Percentiles rank a stretch among this genome's conserved stretches.
phyloP scores from a whole-genome alignment of 1,139 yeast genomes.

The Zygoascus meyerae region DNA sequence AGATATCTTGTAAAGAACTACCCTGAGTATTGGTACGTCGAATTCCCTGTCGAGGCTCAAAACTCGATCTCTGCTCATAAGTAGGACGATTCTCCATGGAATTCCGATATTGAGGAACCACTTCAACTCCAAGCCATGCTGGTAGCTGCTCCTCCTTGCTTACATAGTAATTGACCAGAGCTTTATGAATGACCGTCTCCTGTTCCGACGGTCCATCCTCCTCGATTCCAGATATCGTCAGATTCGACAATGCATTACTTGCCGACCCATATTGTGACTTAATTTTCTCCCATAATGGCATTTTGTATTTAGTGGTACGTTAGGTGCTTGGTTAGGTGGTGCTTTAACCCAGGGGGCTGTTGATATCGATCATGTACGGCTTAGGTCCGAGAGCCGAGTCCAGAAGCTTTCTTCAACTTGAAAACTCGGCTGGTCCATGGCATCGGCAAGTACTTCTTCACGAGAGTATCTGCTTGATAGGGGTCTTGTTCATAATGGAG shows the following conservation, averaged over 20 bases:
- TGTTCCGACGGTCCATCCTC: conserved; percentile 32
- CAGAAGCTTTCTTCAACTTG: too few relatives aligned
- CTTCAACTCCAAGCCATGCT: conserved; percentile 26
- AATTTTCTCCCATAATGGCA: conserved; percentile 24
- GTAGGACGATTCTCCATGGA: background rate
- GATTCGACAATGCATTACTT: conserved; percentile 24
- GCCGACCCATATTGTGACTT: conserved; percentile 25
- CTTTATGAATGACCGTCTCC: conserved; percentile 34
- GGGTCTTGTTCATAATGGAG: conserved; percentile 33
- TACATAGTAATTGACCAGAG: conserved; percentile 30
- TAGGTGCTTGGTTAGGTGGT: background rate
- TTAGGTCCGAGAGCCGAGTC: too few relatives aligned
- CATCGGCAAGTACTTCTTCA: background rate
- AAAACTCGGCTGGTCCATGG: background rate
- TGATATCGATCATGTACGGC: too few relatives aligned
- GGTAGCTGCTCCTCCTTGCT: conserved; percentile 23
- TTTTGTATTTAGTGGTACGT: background rate
- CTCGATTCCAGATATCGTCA: conserved; percentile 27
- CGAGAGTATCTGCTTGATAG: conserved; percentile 26
- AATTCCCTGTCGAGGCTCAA: conserved; percentile 3
- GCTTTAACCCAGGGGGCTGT: background rate
- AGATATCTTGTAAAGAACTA: conserved; percentile 27
- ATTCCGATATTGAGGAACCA: background rate
- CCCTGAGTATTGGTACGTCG: conserved; percentile 6
- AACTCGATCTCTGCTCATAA: conserved; percentile 4